A percentile compares a stretch with the other conserved stretches of the same genome.
phyloP scores from a whole-genome alignment of 164 flowering plant species.

The Dillenia suffruticosa region DNA sequence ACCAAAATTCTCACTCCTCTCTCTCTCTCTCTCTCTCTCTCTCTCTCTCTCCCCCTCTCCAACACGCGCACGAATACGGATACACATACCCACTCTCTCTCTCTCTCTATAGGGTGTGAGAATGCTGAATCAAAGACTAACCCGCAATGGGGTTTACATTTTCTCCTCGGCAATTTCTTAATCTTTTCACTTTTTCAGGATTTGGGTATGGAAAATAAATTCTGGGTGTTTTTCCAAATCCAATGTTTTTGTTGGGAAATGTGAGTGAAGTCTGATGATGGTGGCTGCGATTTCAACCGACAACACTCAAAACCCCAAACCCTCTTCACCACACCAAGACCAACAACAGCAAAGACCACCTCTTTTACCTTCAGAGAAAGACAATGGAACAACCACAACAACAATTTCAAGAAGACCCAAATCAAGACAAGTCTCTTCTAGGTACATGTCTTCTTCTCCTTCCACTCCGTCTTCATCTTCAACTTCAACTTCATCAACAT shows the following conservation, averaged over 20 bases:
- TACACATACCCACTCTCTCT: too few relatives aligned
- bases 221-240: background rate
- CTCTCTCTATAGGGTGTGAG: background rate
- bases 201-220: background rate
- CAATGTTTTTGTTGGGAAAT: conserved; percentile 10
- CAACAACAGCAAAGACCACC: conserved; percentile 31
- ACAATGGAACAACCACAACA: conserved; percentile 30
- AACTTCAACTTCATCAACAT: conserved; percentile 17
- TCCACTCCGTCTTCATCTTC: conserved; percentile 35
- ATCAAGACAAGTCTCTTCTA: conserved; percentile 62
- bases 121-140: conserved; percentile 7
- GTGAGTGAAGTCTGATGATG: conserved; percentile 42
- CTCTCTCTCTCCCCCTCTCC: too few relatives aligned
- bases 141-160: conserved; percentile 11
- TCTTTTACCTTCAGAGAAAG: conserved; percentile 49
- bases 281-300: conserved; percentile 62
- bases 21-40: too few relatives aligned
- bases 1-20: too few relatives aligned
- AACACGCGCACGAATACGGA: too few relatives aligned
- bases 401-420: conserved; percentile 39
- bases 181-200: conserved; percentile 9
- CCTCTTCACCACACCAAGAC: conserved; percentile 6
- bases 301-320: conserved; percentile 18
- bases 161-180: conserved; percentile 6
- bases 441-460: conserved; percentile 71